These are phyloP conservation scores for Candida smagusa DNA, from an alignment of 1,139 yeast genomes.

Conservation along the genomic window DNA sequence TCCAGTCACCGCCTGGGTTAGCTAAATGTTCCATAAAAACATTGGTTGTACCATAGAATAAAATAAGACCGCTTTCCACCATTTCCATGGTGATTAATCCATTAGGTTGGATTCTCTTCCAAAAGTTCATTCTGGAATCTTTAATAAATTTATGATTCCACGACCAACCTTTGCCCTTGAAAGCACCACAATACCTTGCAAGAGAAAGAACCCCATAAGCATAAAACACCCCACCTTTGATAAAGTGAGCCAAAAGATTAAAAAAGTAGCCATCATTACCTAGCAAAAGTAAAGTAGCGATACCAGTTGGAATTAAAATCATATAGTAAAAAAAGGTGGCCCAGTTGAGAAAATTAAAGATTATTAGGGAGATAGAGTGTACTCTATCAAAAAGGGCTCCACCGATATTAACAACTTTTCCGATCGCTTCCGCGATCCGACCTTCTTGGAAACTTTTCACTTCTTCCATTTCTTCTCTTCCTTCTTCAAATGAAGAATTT, in stretches of 20 bases:
- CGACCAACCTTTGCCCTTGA: constrained; percentile 75
- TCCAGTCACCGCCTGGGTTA: constrained; percentile 77
- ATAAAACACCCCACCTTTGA: constrained; percentile 91
- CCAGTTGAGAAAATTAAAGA: constrained; percentile 59
- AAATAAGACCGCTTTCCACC: constrained; percentile 72
- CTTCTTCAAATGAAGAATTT: constrained; percentile 1
- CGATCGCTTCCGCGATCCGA: background rate
- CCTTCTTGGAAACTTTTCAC: constrained; percentile 1
- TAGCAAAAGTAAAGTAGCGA: constrained; percentile 66
- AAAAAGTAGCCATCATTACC: constrained; percentile 69
- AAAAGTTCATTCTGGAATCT: constrained; percentile 18
- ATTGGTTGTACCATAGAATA: constrained; percentile 85
- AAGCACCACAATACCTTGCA: constrained; percentile 84
- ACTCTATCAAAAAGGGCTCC: constrained; percentile 1
- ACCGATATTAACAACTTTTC: background rate
- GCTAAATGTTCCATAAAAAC: constrained; percentile 82
- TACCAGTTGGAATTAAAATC: constrained; percentile 66
- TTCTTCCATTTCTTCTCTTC: constrained; percentile 6
- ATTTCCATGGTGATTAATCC: constrained; percentile 80
- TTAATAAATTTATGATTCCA: constrained; percentile 66
- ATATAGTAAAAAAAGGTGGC: constrained; percentile 62
- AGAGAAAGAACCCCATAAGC: constrained; percentile 70
- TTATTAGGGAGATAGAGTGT: constrained; percentile 10
- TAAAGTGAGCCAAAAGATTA: constrained; percentile 88
- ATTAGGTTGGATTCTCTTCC: constrained; percentile 45